Conservation (phyloP, 352 stramenopile genomes). For the Albugo laibachii region DNA sequence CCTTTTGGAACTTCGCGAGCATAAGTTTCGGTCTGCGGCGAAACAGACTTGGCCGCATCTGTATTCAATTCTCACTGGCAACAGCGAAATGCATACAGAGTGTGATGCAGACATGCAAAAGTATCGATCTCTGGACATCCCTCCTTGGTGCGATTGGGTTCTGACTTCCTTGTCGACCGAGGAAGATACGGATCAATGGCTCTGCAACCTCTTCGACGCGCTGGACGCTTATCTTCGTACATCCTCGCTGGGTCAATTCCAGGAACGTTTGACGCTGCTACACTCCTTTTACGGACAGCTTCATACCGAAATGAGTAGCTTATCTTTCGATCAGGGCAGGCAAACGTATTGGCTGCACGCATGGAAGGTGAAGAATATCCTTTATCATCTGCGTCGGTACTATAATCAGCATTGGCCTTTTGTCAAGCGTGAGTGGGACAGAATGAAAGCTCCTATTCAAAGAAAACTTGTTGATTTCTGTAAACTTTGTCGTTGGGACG, state of each 20-base stretch:
- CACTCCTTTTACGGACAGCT: conserved; percentile 76
- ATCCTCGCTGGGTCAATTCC: conserved; percentile 81
- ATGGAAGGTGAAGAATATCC: conserved; percentile 64
- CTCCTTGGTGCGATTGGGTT: conserved; percentile 36
- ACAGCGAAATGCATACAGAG: conserved; percentile 21
- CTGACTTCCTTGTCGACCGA: conserved; percentile 5
- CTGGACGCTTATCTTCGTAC: conserved; percentile 83
- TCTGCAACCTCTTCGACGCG: conserved; percentile 68
- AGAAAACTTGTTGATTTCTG: conserved; percentile 95
- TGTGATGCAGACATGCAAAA: conserved; percentile 10
- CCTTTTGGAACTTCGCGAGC: conserved; percentile 83
- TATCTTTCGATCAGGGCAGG: neutral
- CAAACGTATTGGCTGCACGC: conserved; percentile 11
- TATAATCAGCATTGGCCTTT: conserved; percentile 84
- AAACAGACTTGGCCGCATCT: conserved; percentile 79
- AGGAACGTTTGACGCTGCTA: conserved; percentile 75
- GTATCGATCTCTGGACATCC: conserved; percentile 9
- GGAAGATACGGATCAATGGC: conserved; percentile 37
- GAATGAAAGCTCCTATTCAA: conserved; percentile 88
- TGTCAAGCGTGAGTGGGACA: conserved; percentile 27
- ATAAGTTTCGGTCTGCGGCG: conserved; percentile 40
- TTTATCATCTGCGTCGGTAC: conserved; percentile 88
- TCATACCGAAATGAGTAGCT: conserved; percentile 48
- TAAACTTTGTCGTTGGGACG: conserved; percentile 98
- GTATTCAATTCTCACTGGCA: conserved; percentile 67